Evolutionary conservation across 495 filamentous ascomycete species (phyloP).

Genomic region (Massariosphaeria phaeospora): DNA sequence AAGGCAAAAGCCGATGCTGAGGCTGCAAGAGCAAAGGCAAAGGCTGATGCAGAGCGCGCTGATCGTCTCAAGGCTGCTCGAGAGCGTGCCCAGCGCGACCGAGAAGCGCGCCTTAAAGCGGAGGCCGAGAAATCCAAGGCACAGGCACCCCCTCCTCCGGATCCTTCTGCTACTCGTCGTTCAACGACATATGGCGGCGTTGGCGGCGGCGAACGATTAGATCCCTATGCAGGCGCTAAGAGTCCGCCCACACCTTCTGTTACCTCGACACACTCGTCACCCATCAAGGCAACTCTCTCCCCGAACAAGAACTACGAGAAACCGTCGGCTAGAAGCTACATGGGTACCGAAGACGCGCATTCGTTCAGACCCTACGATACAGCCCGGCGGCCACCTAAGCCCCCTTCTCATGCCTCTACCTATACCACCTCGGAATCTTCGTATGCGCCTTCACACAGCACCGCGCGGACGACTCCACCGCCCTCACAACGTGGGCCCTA

Average conservation of each 20-base stretch:
- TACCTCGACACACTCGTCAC: slow-evolving; percentile 34
- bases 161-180: slow-evolving; percentile 33
- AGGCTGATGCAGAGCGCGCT: slow-evolving; percentile 27
- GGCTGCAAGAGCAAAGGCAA: slow-evolving; percentile 34
- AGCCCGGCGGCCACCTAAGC: slow-evolving; percentile 49
- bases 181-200: slow-evolving; percentile 34
- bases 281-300: slow-evolving; percentile 36
- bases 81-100: slow-evolving; percentile 23
- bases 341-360: slow-evolving; percentile 57
- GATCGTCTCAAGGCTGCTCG: slow-evolving; percentile 28
- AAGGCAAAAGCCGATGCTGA: slow-evolving; percentile 30
- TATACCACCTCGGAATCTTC: slow-evolving; percentile 83
- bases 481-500: slow-evolving; percentile 72
- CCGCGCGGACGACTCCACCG: slow-evolving; percentile 79
- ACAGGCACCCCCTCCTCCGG: too few species aligned
- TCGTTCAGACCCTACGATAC: slow-evolving; percentile 82
- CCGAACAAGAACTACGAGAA: slow-evolving; percentile 56
- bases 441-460: slow-evolving; percentile 71
- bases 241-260: slow-evolving; percentile 37
- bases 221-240: slow-evolving; percentile 36
- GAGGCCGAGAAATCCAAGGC: slow-evolving; percentile 21
- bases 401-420: slow-evolving; percentile 57
- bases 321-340: slow-evolving; percentile 58
- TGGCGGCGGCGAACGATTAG: slow-evolving; percentile 30
- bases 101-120: slow-evolving; percentile 26